These are phyloP conservation scores for Clarireedia monteithiana DNA, from an alignment of 2,329 filamentous ascomycete species.

Conservation along the genomic window DNA sequence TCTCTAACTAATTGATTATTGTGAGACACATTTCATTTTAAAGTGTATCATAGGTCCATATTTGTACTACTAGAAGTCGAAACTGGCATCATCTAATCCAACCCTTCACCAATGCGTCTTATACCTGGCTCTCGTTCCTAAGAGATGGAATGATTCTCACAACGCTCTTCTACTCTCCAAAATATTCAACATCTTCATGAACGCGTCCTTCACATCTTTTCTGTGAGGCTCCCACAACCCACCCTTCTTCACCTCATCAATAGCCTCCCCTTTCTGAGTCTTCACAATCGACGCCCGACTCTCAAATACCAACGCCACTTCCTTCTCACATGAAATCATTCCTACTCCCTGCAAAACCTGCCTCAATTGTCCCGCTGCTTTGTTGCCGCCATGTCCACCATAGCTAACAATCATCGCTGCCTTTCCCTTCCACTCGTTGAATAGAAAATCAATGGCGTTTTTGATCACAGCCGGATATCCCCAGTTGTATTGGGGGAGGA, in stretches of 20 bases:
- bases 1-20: no score
- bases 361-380: constrained; percentile 31
- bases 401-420: constrained; percentile 38
- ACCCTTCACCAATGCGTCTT: no score
- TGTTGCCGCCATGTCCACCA: constrained; percentile 35
- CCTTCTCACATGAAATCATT: not conserved
- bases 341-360: constrained; percentile 27
- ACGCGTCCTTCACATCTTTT: not conserved
- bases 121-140: no score
- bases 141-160: not conserved
- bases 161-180: not conserved
- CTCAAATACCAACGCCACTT: not conserved
- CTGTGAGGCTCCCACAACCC: not conserved
- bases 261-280: not conserved
- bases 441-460: constrained; percentile 41
- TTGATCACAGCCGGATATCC: constrained; percentile 37
- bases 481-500: constrained; percentile 39
- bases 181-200: not conserved
- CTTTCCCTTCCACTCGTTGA: constrained; percentile 39
- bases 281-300: not conserved
- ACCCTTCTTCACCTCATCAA: not conserved
- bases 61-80: no score
- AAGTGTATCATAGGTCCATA: no score
- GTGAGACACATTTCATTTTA: no score
- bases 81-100: no score